These are phyloP conservation scores for Butyriboletus loyo DNA, from an alignment of 768 basidiomycete genomes.

Conservation along the genomic window DNA sequence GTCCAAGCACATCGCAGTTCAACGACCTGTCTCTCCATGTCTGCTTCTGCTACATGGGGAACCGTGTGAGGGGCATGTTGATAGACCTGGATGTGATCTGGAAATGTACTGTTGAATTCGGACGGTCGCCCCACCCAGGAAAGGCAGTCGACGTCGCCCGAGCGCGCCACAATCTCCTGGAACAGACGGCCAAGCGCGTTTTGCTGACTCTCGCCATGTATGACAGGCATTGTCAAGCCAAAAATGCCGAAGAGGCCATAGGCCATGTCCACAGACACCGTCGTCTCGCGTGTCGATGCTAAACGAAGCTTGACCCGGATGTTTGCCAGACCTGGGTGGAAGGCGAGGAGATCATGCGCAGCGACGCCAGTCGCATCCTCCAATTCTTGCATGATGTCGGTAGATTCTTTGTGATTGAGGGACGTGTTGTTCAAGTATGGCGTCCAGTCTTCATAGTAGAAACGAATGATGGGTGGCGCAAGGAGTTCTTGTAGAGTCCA, in stretches of 20 bases:
- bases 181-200: conserved; percentile 20
- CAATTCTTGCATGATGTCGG: conserved; percentile 15
- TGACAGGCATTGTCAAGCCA: conserved; percentile 12
- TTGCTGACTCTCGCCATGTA: conserved; percentile 16
- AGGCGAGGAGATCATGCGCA: conserved; percentile 5
- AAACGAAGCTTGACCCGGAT: conserved; percentile 16
- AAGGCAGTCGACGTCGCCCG: conserved; percentile 19
- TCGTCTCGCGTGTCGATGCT: conserved; percentile 23
- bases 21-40: conserved; percentile 1
- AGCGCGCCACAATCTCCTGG: conserved; percentile 16
- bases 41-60: conserved; percentile 1
- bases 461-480: conserved; percentile 18
- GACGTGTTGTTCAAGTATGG: conserved; percentile 14
- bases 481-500: conserved; percentile 26
- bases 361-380: conserved; percentile 5
- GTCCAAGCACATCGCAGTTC: conserved; percentile 2
- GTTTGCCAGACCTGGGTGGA: conserved; percentile 11
- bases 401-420: conserved; percentile 16
- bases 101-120: conserved; percentile 22
- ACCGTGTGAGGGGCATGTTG: not conserved
- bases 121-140: conserved; percentile 19
- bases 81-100: conserved; percentile 15
- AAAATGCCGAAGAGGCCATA: conserved; percentile 23
- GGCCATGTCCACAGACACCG: conserved; percentile 16
- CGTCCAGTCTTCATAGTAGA: conserved; percentile 21